Base-by-base conservation (phyloP, 371 early-diverging fungal species). In the Actinomortierella wolfii region DNA sequence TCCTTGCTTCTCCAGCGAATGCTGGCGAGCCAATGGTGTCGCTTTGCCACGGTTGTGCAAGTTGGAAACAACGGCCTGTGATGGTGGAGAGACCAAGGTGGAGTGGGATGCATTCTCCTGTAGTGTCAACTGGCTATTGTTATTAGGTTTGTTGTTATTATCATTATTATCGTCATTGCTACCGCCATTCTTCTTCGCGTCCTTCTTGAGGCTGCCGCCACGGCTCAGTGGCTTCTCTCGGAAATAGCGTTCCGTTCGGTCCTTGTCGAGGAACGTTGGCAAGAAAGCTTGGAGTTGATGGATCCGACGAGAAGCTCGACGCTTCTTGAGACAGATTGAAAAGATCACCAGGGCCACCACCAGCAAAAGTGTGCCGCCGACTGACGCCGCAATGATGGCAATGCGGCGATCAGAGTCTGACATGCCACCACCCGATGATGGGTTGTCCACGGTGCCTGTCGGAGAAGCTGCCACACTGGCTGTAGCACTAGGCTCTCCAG, bases 201-300 rank as follows among this genome's bases (percentile, higher is more conserved):
- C 28, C 26, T 51, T 56, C 1, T 59, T 59, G 15, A 65, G 20
- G 17, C 62, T 65, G 14, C 66, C 47, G n/a, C 66, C 57, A 3
- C 66, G 59, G 24, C 49, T 40, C 3, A 60, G 66, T 3, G 51
- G 26, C 44, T 71, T n/a, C n/a, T n/a, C n/a, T n/a, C n/a, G 50
- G 56, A 71, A 71, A 39, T 71, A 71, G 34, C 57, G 64, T 43
- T 65, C 71, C 13, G 71, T 65, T 53, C 66, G 61, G 50, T 71
- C 66, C 52, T 71, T 53, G 48, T 71, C 71, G 66, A 71, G 65
- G 23, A 71, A 71, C 3, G 71, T 71, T 0, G 71, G 71, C 18
- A 71, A 56, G 59, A 71, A 71, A n/a, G 46, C 39, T 18, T 65
- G 65, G n/a, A 71, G 48, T 45, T 71, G 71, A 1, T 66, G 66